phyloP scores from a whole-genome alignment of 1,284 basidiomycete genomes.

The Inonotus obliquus region DNA sequence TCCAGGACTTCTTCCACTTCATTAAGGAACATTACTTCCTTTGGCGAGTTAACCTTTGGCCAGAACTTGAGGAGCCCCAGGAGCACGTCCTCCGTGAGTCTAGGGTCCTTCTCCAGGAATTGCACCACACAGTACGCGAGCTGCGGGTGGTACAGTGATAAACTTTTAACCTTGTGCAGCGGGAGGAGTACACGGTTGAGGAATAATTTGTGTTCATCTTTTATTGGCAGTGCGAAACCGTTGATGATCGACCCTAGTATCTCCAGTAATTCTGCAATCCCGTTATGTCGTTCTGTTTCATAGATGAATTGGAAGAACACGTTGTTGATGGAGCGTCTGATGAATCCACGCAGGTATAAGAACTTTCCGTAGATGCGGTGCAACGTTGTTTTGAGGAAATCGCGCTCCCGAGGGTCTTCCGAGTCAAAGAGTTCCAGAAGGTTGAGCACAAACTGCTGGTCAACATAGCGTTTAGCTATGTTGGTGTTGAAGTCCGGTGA shows the following conservation, averaged over 20 bases:
- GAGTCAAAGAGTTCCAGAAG: slow-evolving; percentile 98
- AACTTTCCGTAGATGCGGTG: slow-evolving; percentile 99
- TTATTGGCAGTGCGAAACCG: slow-evolving; percentile 96
- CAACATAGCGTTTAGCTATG: slow-evolving; percentile 95
- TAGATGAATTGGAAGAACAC: slow-evolving; percentile 99
- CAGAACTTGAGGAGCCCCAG: slow-evolving; percentile 93
- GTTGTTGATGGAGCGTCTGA: slow-evolving; percentile 98
- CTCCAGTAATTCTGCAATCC: slow-evolving; percentile 97
- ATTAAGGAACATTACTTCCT: slow-evolving; percentile 99
- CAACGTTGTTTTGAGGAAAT: slow-evolving; percentile 98
- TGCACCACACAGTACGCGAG: slow-evolving; percentile 99
- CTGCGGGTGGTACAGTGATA: slow-evolving; percentile 97
- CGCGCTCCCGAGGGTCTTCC: slow-evolving; percentile 97
- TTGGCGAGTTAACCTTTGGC: slow-evolving; percentile 99
- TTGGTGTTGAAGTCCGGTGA: slow-evolving; percentile 98
- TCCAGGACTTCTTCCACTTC: slow-evolving; percentile 99
- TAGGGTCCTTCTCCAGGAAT: slow-evolving; percentile 95
- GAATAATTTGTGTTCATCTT: slow-evolving; percentile 99
- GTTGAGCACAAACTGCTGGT: slow-evolving; percentile 94
- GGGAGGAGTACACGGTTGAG: slow-evolving; percentile 95
- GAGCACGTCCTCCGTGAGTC: slow-evolving; percentile 93
- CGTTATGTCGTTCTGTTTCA: slow-evolving; percentile 98
- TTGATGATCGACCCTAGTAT: slow-evolving; percentile 99
- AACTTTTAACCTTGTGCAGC: slow-evolving; percentile 95
- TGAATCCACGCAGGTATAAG: slow-evolving; percentile 97